Evolutionary conservation across 768 basidiomycete genomes (phyloP), one percentile per base, ranked within the genome.

Genomic region (Ramaria sp.): DNA sequence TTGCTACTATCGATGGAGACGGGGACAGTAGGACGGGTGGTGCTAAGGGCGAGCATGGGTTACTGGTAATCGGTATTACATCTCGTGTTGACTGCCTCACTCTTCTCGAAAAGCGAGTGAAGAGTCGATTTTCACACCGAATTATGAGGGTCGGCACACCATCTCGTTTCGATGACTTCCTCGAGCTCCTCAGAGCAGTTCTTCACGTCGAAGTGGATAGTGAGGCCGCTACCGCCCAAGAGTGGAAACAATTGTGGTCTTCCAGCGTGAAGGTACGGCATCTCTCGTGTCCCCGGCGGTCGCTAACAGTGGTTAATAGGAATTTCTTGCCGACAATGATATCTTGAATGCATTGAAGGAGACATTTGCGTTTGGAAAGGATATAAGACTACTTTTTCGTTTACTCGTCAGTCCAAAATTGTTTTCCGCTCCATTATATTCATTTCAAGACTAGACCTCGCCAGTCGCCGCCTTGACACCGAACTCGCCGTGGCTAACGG

Each of bases 61-160:
- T 96, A 20, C 87, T 86, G 0, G 84, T 99, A 34, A 73, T 99
- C 37, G 96, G 96, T 7, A 69, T 93, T 11, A 92, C 93, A 1
- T 83, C 82, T 33, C 83, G 93, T 9, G 78, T 94, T 22, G 93
- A 98, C 64, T 87, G 91, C 17, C 78, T 97, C 59, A 87, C 89
- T 60, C 71, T 88, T 2, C 75, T 99, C 17, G 96, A 99, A 68
- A 99, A 99, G 68, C 79, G 96, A 45, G 96, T 99, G 51, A 96
- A 98, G 70, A 96, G 92, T 61, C 82, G 96, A 3, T 99, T 98
- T 71, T 97, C 94, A 1, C 91, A 93, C 33, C 78, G 96, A 55
- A 88, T 91, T 63, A 75, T 94, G 56, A 81, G 90, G 48, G 84
- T 90, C 6, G 78, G 82, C 0, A 80, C 87, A 13, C 82, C 84